Evolutionary conservation across 1,139 yeast genomes (phyloP).

Genomic region (Saccharomycopsis hybrid): DNA sequence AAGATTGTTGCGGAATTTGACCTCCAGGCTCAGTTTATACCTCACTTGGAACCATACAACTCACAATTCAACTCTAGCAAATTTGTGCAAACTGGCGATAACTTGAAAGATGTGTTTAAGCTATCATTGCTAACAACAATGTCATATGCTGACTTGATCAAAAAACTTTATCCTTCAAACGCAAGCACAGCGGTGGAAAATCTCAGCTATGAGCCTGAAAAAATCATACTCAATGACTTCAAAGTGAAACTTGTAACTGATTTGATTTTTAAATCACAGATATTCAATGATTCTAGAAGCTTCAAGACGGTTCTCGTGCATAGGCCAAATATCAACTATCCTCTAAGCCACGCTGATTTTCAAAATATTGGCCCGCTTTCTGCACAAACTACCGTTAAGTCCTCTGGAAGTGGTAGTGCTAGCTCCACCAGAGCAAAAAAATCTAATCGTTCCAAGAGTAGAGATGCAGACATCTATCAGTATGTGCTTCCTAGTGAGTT

Average conservation of each 20-base stretch:
- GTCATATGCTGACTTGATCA: constrained; percentile 12
- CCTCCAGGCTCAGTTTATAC: constrained; percentile 11
- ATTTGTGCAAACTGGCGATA: constrained; percentile 15
- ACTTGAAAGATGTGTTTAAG: constrained; percentile 6
- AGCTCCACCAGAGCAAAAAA: not conserved
- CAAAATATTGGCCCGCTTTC: constrained; percentile 1
- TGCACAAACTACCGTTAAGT: not conserved
- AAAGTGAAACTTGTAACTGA: constrained; percentile 14
- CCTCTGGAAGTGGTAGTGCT: constrained; percentile 1
- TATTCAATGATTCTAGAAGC: constrained; percentile 11
- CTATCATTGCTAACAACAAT: constrained; percentile 13
- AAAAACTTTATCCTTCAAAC: constrained; percentile 7
- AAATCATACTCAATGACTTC: constrained; percentile 8
- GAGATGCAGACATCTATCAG: constrained; percentile 2
- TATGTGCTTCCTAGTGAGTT: constrained; percentile 13
- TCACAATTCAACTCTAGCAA: constrained; percentile 10
- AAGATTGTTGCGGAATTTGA: constrained; percentile 10
- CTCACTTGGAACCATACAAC: constrained; percentile 17
- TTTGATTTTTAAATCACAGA: constrained; percentile 15
- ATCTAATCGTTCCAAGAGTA: not conserved
- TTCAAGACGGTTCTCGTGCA: constrained; percentile 13
- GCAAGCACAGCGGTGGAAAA: constrained; percentile 4
- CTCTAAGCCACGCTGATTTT: constrained; percentile 15
- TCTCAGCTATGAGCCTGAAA: constrained; percentile 11
- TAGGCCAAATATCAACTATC: constrained; percentile 3